Base-by-base conservation (phyloP, 306 rosid species). In the Cicer cuneatum region DNA sequence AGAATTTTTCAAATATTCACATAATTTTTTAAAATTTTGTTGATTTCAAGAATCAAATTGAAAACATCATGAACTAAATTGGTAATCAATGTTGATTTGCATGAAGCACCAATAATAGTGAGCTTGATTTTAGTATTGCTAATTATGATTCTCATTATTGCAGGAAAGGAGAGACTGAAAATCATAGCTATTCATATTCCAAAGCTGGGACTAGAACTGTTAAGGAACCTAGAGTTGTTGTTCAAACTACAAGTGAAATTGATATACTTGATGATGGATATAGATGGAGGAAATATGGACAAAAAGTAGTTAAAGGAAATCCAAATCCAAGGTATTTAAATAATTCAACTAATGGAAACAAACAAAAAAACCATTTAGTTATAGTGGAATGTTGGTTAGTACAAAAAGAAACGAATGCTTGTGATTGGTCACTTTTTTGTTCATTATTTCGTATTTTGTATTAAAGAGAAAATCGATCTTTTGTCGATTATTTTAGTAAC, bases 211-310 rank as follows among this genome's bases (percentile, higher is more conserved):
- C 79, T 69, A 87, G 92, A 82, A 88, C 93, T 46, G 95, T 92
- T 49, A 92, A 69, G 77, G 99, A 94, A 49, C 96, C 99, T 11
- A 90, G 97, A 92, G 91, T 94, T 78, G 99, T 94, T 2, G 97
- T 94, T 80, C 99, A 94, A 79, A 92, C 99, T 24, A 92, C 93
- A 10, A 94, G 99, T 60, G 97, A 94, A 71, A 92, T 94, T 67
- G 99, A 94, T 82, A 92, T 94, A 57, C 87, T 94, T 54, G 97
- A 92, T 73, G 99, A 94, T 78, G 99, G 99, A 21, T 94, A 87
- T 74, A 86, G 99, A 40, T 94, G 99, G 99, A 92, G 97, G 59
- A 94, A 94, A 78, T 94, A 94, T 70, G 99, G 99, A 72, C 99
- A 94, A 71, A 94, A 94, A 89, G 99, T 92, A 7, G 99, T 94